Percentiles rank a stretch among this genome's conserved stretches.
phyloP scores from a whole-genome alignment of 2,329 filamentous ascomycete species.

The Fonsecaea pedrosoi region DNA sequence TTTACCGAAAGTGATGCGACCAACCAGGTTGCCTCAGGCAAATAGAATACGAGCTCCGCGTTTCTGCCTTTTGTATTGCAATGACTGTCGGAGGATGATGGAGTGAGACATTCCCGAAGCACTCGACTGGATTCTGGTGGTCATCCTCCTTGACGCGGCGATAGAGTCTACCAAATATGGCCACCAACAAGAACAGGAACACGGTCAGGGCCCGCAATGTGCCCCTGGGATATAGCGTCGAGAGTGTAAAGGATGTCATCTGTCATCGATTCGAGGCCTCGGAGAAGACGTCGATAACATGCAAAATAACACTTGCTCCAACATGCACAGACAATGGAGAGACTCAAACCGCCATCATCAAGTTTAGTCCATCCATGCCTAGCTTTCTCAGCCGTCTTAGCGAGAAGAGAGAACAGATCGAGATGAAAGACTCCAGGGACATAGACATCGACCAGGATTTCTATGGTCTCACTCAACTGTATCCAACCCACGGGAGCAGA shows the following conservation, averaged over 20 bases:
- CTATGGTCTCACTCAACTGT: conserved; percentile 6
- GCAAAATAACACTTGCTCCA: not conserved
- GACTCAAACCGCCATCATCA: conserved; percentile 1
- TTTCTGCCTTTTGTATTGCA: not conserved
- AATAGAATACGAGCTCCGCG: not conserved
- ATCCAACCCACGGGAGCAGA: not conserved
- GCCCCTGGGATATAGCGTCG: not conserved
- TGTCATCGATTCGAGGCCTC: not conserved
- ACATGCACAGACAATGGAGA: conserved; percentile 4
- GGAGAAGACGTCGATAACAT: not conserved
- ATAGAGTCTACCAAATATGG: not conserved
- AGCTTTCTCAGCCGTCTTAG: not conserved
- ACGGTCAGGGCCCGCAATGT: conserved; percentile 1
- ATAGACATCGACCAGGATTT: conserved; percentile 8
- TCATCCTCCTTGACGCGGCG: not conserved
- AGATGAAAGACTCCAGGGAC: not conserved
- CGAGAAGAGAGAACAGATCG: not conserved
- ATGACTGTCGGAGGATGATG: not conserved
- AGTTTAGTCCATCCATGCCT: conserved; percentile 4
- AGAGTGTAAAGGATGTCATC: not conserved
- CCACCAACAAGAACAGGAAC: conserved; percentile 5
- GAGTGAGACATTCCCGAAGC: not conserved
- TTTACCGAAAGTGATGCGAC: not conserved
- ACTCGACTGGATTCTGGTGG: not conserved
- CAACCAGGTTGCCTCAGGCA: not conserved